phyloP scores from a whole-genome alignment of 2,329 filamentous ascomycete species.

The Tolypocladium guangdongense region DNA sequence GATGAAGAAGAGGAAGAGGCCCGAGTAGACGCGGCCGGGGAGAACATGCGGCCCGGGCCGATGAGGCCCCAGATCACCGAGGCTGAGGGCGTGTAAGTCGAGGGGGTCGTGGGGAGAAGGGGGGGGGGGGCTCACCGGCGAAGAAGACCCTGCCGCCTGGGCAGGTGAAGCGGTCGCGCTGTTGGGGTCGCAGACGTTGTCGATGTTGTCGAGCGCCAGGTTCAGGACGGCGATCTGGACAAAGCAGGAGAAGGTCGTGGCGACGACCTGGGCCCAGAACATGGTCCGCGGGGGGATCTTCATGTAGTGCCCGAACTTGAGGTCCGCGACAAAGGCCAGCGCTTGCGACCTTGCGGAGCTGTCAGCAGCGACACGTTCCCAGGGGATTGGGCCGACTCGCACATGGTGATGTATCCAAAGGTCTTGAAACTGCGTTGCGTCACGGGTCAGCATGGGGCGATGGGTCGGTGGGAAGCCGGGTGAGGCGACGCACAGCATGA shows the following conservation, averaged over 20 bases:
- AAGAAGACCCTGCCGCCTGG: conserved; percentile 55
- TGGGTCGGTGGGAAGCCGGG: neutral
- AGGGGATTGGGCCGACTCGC: neutral
- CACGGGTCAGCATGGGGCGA: neutral
- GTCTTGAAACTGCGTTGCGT: conserved; percentile 43
- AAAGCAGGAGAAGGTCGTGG: conserved; percentile 55
- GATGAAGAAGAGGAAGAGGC: conserved; percentile 48
- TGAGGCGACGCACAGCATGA: conserved; percentile 50
- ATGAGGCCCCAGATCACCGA: conserved; percentile 60
- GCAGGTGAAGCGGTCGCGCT: conserved; percentile 50
- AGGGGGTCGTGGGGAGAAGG: neutral
- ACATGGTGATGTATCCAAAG: conserved; percentile 51
- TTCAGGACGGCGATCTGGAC: conserved; percentile 57
- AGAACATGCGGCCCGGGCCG: conserved; percentile 53
- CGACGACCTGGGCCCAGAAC: conserved; percentile 55
- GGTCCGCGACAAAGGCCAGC: conserved; percentile 51
- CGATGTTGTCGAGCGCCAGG: conserved; percentile 48
- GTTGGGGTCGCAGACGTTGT: conserved; percentile 49
- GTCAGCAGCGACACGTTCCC: neutral
- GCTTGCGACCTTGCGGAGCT: conserved; percentile 37
- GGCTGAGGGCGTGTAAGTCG: conserved; percentile 22
- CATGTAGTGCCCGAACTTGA: conserved; percentile 68
- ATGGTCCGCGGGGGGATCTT: conserved; percentile 56
- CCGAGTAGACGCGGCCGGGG: conserved; percentile 48
- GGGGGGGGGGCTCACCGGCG: conserved; percentile 30